Percentiles rank a stretch among this genome's conserved stretches.
phyloP scores from a whole-genome alignment of 164 flowering plant genomes.

The Platanus orientalis region DNA sequence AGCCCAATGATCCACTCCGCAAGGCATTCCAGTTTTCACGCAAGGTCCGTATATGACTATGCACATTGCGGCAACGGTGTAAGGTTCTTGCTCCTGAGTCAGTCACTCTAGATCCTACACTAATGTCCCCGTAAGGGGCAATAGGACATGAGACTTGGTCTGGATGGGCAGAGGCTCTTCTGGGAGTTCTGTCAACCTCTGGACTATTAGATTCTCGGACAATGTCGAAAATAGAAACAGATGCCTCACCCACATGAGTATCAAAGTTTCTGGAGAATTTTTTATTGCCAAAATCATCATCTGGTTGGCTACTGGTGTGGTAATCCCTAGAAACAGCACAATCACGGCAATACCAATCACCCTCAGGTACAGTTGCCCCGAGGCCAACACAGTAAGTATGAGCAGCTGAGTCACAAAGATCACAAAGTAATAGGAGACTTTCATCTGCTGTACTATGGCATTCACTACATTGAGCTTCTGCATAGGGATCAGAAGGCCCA shows the following conservation, averaged over 20 bases:
- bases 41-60: constrained; percentile 33
- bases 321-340: constrained; percentile 53
- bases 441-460: constrained; percentile 50
- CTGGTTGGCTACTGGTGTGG: constrained; percentile 24
- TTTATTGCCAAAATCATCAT: constrained; percentile 10
- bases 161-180: constrained; percentile 4
- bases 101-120: constrained; percentile 7
- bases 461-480: constrained; percentile 33
- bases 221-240: constrained; percentile 41
- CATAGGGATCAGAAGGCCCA: constrained; percentile 49
- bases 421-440: constrained; percentile 56
- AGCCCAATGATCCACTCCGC: constrained; percentile 45
- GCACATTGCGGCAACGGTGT: constrained; percentile 43
- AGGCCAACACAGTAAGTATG: constrained; percentile 85
- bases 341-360: constrained; percentile 79
- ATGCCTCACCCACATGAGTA: constrained; percentile 7
- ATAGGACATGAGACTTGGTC: constrained; percentile 6
- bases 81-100: constrained; percentile 43
- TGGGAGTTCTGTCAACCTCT: constrained; percentile 2
- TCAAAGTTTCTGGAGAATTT: background rate
- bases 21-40: constrained; percentile 73
- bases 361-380: constrained; percentile 68
- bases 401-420: constrained; percentile 71
- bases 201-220: constrained; percentile 27
- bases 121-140: background rate